A percentile compares a stretch with the other conserved stretches of the same genome.
Conservation (phyloP, 2,329 filamentous ascomycete genomes). For the Colletotrichum tropicicola region DNA sequence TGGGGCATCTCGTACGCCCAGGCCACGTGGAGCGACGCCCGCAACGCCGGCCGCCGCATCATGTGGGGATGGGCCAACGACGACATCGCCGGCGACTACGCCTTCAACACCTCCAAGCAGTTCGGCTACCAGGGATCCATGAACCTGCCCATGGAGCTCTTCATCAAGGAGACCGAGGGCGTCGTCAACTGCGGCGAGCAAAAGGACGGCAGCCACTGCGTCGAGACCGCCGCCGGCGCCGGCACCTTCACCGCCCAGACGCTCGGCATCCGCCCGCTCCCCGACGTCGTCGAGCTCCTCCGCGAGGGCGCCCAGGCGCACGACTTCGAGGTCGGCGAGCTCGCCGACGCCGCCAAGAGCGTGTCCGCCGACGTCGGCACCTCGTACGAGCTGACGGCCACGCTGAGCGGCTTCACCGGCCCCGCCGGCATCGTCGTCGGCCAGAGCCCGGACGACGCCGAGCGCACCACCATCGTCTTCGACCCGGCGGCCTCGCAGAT, state of each 20-base stretch:
- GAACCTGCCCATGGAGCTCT: constrained; percentile 29
- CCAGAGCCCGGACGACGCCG: constrained; percentile 28
- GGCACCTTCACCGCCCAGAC: constrained; percentile 25
- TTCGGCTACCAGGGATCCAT: constrained; percentile 30
- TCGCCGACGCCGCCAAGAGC: constrained; percentile 2
- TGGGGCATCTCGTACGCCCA: constrained; percentile 32
- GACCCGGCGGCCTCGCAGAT: constrained; percentile 16
- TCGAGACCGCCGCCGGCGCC: constrained; percentile 10
- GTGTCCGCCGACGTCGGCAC: constrained; percentile 14
- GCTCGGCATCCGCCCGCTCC: constrained; percentile 26
- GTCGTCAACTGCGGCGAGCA: constrained; percentile 28
- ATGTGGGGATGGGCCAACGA: constrained; percentile 32
- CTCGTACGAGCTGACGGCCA: constrained; percentile 31
- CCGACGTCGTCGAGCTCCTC: constrained; percentile 27
- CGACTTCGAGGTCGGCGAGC: constrained; percentile 18
- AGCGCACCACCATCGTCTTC: constrained; percentile 29
- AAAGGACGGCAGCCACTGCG: constrained; percentile 25
- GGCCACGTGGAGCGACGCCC: constrained; percentile 27
- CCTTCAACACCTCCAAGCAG: constrained; percentile 21
- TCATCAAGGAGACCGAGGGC: constrained; percentile 26
- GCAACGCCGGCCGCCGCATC: constrained; percentile 22
- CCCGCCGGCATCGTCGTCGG: constrained; percentile 24
- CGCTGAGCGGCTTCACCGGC: constrained; percentile 16
- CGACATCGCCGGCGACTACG: constrained; percentile 11
- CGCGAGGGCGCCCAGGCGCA: constrained; percentile 19